A percentile compares a stretch with the other conserved stretches of the same genome.
phyloP scores from a whole-genome alignment of 2,329 filamentous ascomycete species.

The Aspergillus transmontanensis region DNA sequence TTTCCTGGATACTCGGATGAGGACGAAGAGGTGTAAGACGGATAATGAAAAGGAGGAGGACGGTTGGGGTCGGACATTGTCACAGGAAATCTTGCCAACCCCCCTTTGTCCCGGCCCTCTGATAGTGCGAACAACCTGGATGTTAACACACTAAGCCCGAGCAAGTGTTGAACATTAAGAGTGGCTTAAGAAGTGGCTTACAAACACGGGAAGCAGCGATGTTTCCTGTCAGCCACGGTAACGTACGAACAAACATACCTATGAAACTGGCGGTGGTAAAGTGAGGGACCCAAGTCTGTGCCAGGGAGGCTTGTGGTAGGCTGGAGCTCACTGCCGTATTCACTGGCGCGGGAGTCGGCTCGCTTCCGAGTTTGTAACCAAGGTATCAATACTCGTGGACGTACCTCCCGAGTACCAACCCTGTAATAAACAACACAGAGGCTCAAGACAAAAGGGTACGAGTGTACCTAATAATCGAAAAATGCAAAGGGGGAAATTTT shows the following conservation, averaged over 20 bases:
- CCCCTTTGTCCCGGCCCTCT: conserved; percentile 15
- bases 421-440: not conserved
- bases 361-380: conserved; percentile 7
- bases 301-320: conserved; percentile 18
- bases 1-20: conserved; percentile 19
- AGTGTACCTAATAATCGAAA: not conserved
- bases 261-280: conserved; percentile 6
- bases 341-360: conserved; percentile 14
- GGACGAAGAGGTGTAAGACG: conserved; percentile 15
- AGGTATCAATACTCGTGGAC: conserved; percentile 2
- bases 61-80: conserved; percentile 27
- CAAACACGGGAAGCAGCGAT: conserved; percentile 2
- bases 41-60: conserved; percentile 19
- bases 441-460: not conserved
- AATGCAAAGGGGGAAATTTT: not conserved
- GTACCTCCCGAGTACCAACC: not conserved
- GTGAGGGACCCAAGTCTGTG: conserved; percentile 8
- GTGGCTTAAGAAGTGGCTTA: not conserved
- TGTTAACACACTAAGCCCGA: conserved; percentile 8
- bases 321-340: conserved; percentile 21
- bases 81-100: conserved; percentile 11
- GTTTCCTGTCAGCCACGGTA: conserved; percentile 4
- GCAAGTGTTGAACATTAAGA: conserved; percentile 6
- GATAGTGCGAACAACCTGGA: conserved; percentile 13
- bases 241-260: not conserved